A percentile compares a stretch with the other conserved stretches of the same genome.
phyloP scores from a whole-genome alignment of 176 grass and related monocot species.

The Hordeum vulgare region MorexV3_pseudomolecules_assembly NC_058521.1:609601768-609602267 shows the following conservation, averaged over 20 bases:
- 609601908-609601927: conserved; percentile 66
- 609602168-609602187: conserved; percentile 32
- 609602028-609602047: conserved; percentile 63
- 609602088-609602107: conserved; percentile 2
- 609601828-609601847: conserved; percentile 33
- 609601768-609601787: conserved; percentile 14
- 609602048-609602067: conserved; percentile 35
- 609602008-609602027: conserved; percentile 55
- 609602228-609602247: background rate
- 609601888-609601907: conserved; percentile 34
- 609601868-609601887: conserved; percentile 13
- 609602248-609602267: background rate
- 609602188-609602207: conserved; percentile 27
- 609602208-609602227: conserved; percentile 37
- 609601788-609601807: conserved; percentile 57
- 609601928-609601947: conserved; percentile 64
- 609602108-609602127: conserved; percentile 58
- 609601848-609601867: conserved; percentile 33
- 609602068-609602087: conserved; percentile 36
- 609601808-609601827: conserved; percentile 36
- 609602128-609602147: conserved; percentile 67
- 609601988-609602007: conserved; percentile 54
- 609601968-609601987: conserved; percentile 75
- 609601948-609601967: conserved; percentile 77
- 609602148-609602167: conserved; percentile 60